A percentile compares a stretch with the other conserved stretches of the same genome.
Evolutionary conservation across 768 basidiomycete species (phyloP).

Genomic region (Gloeopeniophorella convolvens): DNA sequence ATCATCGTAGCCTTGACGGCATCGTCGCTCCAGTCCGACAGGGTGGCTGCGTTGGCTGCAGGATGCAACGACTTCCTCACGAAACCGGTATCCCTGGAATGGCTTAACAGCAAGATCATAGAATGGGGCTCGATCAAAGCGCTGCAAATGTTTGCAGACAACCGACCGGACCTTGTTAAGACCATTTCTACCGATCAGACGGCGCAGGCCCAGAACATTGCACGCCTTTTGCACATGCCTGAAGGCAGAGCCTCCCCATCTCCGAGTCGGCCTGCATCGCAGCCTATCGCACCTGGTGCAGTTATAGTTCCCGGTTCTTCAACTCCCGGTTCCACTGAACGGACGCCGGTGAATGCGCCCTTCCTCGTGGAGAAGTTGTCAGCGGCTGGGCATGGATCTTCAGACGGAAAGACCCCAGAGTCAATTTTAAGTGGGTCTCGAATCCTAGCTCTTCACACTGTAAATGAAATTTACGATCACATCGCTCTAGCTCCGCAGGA

Average conservation of each 20-base stretch:
- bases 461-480: background rate
- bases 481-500: background rate
- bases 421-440: background rate
- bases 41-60: conserved; percentile 94
- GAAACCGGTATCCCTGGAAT: conserved; percentile 90
- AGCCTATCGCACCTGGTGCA: conserved; percentile 12
- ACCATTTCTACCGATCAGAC: conserved; percentile 41
- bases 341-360: background rate
- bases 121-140: conserved; percentile 99
- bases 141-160: conserved; percentile 86
- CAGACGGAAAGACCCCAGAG: background rate
- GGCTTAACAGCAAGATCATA: conserved; percentile 97
- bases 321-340: background rate
- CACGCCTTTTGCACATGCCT: conserved; percentile 42
- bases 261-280: conserved; percentile 35
- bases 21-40: conserved; percentile 89
- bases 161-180: conserved; percentile 53
- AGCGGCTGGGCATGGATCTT: conserved; percentile 1
- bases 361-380: conserved; percentile 8
- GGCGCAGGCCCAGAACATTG: conserved; percentile 42
- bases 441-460: conserved; percentile 2
- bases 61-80: conserved; percentile 99
- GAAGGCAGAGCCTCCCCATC: conserved; percentile 38
- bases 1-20: conserved; percentile 99
- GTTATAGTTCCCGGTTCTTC: background rate